Evolutionary conservation across 345 rosid genomes (phyloP), one percentile per base, ranked within the genome.

Genomic region (Zanthoxylum bungeanum): DNA sequence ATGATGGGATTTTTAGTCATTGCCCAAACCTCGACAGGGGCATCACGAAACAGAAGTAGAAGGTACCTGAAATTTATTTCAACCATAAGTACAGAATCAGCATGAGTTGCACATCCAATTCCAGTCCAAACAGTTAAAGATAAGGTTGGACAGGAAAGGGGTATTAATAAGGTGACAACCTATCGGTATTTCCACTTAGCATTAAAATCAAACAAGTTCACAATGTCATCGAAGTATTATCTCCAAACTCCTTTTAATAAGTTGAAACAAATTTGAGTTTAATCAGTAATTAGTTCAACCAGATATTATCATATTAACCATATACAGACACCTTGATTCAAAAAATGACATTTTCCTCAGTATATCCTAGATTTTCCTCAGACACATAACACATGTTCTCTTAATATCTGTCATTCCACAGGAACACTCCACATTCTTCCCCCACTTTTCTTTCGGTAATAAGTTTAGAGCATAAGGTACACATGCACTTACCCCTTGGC

Each of bases 11-110:
- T 87, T 79, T 91, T 92, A 59, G 99, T 89, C 99, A 95, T 92
- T 39, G 98, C 99, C 99, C 99, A 95, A 73, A 92, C 99, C 83
- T 95, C 99, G 73, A 92, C 99, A 51, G 98, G 99, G 3, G 98
- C 96, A 81, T 95, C 99, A 78, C 97, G 97, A 74, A 95, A 95
- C 85, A 95, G 82, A 84, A 95, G 89, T 72, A 95, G 85, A 79
- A 95, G 98, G 79, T 95, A 92, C 91, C 98, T 95, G 89, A 67
- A 88, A 73, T 69, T 59, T 30, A 69, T 59, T 44, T 31, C 25
- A 30, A 47, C 44, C 56, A 64, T 9, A 74, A 46, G 34, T 24
- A 70, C 21, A 28, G 33, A 9, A 4, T 74, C 39, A 78, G 53
- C 65, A 31, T 34, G 53, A 34, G 50, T 50, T 34, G 33, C 36